These are phyloP conservation scores for Alternaria novae-zelandiae DNA, from an alignment of 2,329 filamentous ascomycete genomes.

Conservation along the genomic window DNA sequence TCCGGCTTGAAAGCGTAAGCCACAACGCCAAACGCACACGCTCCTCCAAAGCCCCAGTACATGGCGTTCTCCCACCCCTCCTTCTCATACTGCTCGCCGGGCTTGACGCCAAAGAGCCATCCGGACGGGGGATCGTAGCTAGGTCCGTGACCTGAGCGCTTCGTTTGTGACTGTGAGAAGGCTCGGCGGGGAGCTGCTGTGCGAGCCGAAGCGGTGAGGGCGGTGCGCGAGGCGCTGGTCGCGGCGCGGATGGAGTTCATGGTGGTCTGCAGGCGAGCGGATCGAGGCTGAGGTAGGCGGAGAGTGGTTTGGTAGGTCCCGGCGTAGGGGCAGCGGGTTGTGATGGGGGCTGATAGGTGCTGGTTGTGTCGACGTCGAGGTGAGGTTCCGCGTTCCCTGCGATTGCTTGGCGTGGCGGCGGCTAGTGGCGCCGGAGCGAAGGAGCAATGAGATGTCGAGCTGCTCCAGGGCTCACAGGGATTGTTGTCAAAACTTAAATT, in stretches of 20 bases:
- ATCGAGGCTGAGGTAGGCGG: background rate
- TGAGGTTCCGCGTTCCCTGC: constrained; percentile 11
- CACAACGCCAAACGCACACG: constrained; percentile 73
- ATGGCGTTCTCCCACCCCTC: constrained; percentile 95
- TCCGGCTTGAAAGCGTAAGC: constrained; percentile 97
- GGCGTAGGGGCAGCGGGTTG: constrained; percentile 2
- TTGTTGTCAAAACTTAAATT: too few relatives aligned
- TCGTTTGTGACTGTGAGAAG: constrained; percentile 31
- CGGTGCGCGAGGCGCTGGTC: constrained; percentile 28
- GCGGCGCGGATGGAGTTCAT: constrained; percentile 39
- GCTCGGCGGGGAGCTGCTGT: constrained; percentile 19
- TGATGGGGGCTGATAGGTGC: constrained; percentile 10
- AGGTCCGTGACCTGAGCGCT: constrained; percentile 62
- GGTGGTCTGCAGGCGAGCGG: constrained; percentile 4
- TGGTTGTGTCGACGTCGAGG: constrained; percentile 4
- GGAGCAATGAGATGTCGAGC: constrained; percentile 11
- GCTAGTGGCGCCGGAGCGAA: constrained; percentile 10
- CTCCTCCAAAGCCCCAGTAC: constrained; percentile 84
- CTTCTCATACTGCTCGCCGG: constrained; percentile 92
- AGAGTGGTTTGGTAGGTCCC: constrained; percentile 3
- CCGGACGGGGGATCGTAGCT: constrained; percentile 90
- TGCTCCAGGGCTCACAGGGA: background rate
- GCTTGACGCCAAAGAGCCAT: constrained; percentile 93
- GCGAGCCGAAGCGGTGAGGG: constrained; percentile 22
- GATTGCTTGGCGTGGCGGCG: constrained; percentile 17